phyloP scores from a whole-genome alignment of 2,329 filamentous ascomycete genomes.

The Shiraia bambusicola region DNA sequence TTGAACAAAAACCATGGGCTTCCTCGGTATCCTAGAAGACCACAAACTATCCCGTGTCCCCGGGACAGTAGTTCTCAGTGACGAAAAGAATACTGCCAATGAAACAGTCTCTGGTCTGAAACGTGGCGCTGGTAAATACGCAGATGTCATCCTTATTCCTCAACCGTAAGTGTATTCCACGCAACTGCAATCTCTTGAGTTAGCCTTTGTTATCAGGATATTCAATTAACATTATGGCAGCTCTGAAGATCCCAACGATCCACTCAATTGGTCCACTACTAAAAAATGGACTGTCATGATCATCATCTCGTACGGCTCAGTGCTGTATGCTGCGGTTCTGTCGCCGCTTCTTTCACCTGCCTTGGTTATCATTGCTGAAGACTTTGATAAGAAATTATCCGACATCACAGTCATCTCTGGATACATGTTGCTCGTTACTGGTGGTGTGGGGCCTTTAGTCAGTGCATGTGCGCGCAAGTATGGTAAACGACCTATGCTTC shows the following conservation, averaged over 20 bases:
- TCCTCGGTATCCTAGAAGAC: slow-evolving; percentile 38
- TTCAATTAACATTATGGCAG: slow-evolving; percentile 49
- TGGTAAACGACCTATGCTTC: slow-evolving; percentile 36
- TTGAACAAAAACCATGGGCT: slow-evolving; percentile 28
- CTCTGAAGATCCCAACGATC: slow-evolving; percentile 39
- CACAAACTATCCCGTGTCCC: slow-evolving; percentile 38
- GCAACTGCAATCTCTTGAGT: slow-evolving; percentile 24
- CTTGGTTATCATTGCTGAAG: slow-evolving; percentile 35
- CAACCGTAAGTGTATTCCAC: slow-evolving; percentile 31
- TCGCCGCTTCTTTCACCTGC: slow-evolving; percentile 41
- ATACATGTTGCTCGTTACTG: slow-evolving; percentile 42
- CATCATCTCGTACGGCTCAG: slow-evolving; percentile 37
- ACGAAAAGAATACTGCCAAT: slow-evolving; percentile 17
- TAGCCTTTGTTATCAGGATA: slow-evolving; percentile 47
- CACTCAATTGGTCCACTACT: slow-evolving; percentile 36
- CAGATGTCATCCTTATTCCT: slow-evolving; percentile 37
- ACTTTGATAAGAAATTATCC: slow-evolving; percentile 26
- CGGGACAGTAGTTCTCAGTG: slow-evolving; percentile 37
- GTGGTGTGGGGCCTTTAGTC: slow-evolving; percentile 36
- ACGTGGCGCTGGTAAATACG: slow-evolving; percentile 36
- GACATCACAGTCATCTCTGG: slow-evolving; percentile 43
- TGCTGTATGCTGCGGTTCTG: slow-evolving; percentile 37
- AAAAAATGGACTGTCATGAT: slow-evolving; percentile 39
- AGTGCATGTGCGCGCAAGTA: slow-evolving; percentile 36
- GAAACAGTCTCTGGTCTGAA: slow-evolving; percentile 28